A percentile compares a stretch with the other conserved stretches of the same genome.
These are phyloP conservation scores for Sclerotiophoma versabilis DNA, from an alignment of 2,329 filamentous ascomycete species.

Conservation along the genomic window DNA sequence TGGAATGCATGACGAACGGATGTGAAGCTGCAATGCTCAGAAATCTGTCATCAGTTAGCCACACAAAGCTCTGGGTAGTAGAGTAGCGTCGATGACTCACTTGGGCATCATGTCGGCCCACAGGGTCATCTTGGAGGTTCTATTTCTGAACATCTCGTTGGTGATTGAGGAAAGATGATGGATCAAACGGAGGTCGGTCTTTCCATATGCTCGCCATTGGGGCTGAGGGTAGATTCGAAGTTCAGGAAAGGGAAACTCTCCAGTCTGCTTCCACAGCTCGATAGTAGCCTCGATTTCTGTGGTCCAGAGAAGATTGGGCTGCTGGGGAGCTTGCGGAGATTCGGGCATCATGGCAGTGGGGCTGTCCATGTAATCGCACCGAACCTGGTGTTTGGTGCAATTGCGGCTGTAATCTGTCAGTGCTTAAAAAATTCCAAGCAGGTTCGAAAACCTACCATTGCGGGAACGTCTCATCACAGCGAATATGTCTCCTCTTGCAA, in stretches of 20 bases:
- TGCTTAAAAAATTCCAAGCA: slow-evolving; percentile 1
- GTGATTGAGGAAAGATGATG: slow-evolving; percentile 89
- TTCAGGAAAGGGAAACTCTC: slow-evolving; percentile 83
- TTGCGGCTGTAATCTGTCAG: slow-evolving; percentile 72
- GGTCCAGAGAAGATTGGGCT: slow-evolving; percentile 78
- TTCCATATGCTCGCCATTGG: slow-evolving; percentile 73
- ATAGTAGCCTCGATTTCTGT: slow-evolving; percentile 83
- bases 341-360: slow-evolving; percentile 69
- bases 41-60: slow-evolving; percentile 63
- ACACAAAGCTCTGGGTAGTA: background rate
- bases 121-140: slow-evolving; percentile 83
- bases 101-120: slow-evolving; percentile 94
- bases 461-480: slow-evolving; percentile 96
- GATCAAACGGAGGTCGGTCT: slow-evolving; percentile 84
- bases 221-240: slow-evolving; percentile 78
- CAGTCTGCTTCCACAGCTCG: slow-evolving; percentile 82
- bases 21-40: slow-evolving; percentile 82
- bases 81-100: slow-evolving; percentile 62
- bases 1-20: slow-evolving; percentile 90
- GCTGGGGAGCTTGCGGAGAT: slow-evolving; percentile 58
- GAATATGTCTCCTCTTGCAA: slow-evolving; percentile 96
- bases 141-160: slow-evolving; percentile 77
- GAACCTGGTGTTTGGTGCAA: slow-evolving; percentile 98
- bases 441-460: slow-evolving; percentile 75
- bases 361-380: slow-evolving; percentile 96